A percentile compares a stretch with the other conserved stretches of the same genome.
phyloP scores from a whole-genome alignment of 148 eudicot genomes.

The Chenopodium suecicum region DNA sequence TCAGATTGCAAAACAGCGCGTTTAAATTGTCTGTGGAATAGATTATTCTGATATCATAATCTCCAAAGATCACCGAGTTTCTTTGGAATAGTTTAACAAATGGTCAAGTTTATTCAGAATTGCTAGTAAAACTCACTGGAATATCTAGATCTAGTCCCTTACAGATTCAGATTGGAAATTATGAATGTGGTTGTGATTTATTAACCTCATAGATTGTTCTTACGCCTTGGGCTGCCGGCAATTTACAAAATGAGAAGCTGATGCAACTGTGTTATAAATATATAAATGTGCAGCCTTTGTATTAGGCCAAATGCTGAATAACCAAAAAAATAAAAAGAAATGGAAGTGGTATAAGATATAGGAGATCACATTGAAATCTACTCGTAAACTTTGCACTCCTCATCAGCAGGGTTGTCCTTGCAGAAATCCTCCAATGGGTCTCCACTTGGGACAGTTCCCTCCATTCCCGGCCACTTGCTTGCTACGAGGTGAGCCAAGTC shows the following conservation, averaged over 20 bases:
- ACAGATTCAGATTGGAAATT: no score
- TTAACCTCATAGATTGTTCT: slow-evolving; percentile 16
- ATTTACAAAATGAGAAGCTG: slow-evolving; percentile 18
- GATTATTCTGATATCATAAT: no score
- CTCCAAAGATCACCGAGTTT: no score
- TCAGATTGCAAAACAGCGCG: no score
- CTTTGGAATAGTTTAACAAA: no score
- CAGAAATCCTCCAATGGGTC: slow-evolving; percentile 96
- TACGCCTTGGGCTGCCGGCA: slow-evolving; percentile 2
- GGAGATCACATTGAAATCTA: slow-evolving; percentile 16
- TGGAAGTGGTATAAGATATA: slow-evolving; percentile 6
- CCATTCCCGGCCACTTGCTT: slow-evolving; percentile 75
- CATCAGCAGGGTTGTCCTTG: slow-evolving; percentile 83
- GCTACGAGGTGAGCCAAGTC: slow-evolving; percentile 97
- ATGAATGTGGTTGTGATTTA: not conserved
- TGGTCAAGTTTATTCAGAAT: no score
- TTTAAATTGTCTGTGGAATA: no score
- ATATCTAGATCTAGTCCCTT: no score
- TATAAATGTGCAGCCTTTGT: slow-evolving; percentile 1
- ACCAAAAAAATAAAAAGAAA: slow-evolving; percentile 6
- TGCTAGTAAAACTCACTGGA: no score
- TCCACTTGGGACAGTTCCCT: slow-evolving; percentile 53
- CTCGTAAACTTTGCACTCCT: slow-evolving; percentile 97
- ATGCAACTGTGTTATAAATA: slow-evolving; percentile 7
- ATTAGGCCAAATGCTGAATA: slow-evolving; percentile 14